Evolutionary conservation across 371 early-diverging fungal species (phyloP), one percentile per base, ranked within the genome.

Genomic region (Zopfochytrium polystomum): DNA sequence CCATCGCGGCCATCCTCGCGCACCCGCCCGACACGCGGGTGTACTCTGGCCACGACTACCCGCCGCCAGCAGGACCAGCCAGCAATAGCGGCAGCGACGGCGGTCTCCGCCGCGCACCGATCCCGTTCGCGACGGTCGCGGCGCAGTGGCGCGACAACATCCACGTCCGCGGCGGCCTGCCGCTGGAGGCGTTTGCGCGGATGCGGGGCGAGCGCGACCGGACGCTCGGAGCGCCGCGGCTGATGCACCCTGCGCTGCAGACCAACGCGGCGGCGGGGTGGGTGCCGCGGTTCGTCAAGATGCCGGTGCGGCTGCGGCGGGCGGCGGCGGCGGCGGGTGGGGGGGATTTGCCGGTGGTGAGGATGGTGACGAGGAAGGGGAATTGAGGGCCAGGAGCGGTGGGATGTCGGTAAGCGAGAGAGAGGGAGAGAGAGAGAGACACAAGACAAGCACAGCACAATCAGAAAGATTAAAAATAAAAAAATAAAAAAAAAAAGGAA

Each of bases 41-140:
- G 15, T 70, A 34, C 32, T 59, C 66, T 25, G 66, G 71, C 1
- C 71, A 70, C 45, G 71, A 70, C 54, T 70, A 70, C 58, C 62
- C 65, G 5, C 67, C 71, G 2, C 32, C 49, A 4, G 13, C 42
- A 42, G 42, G 42, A n/a, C 42, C 46, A 33, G 7, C 1, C 48
- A 25, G 58, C 35, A n/a, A 42, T 11, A n/a, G 42, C 13, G 42
- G 42, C n/a, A 42, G 42, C n/a, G 13, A 42, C n/a, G 42, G 13
- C n/a, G 42, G 13, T 42, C 13, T 42, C 13, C 11, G 13, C n/a
- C 11, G 42, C 11, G n/a, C n/a, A n/a, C 13, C 42, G 42, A 13
- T n/a, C 11, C 42, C 42, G 42, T 42, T 42, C n/a, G n/a, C 42
- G 11, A 42, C 42, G 11, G 42, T 42, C 42, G 42, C 11, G 42